Conservation (phyloP, 192 early-diverging fungal genomes). For the Podila epicladia region DNA sequence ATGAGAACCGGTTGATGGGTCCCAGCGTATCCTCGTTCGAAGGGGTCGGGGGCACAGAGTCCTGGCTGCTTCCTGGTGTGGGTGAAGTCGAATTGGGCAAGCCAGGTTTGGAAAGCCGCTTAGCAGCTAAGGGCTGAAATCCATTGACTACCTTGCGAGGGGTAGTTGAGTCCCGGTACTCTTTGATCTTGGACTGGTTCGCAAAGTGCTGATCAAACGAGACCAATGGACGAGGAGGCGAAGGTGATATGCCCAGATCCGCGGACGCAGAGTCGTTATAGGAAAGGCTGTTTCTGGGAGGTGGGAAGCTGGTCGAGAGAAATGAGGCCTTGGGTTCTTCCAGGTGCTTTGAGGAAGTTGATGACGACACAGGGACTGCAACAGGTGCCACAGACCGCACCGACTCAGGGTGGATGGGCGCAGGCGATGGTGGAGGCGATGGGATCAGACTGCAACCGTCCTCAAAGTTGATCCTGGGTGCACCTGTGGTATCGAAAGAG, state of each 20-base stretch:
- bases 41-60: background rate
- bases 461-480: conserved; percentile 30
- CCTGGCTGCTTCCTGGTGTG: background rate
- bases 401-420: background rate
- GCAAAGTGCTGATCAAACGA: conserved; percentile 47
- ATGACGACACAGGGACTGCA: conserved; percentile 1
- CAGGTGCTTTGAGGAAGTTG: background rate
- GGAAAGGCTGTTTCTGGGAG: conserved; percentile 33
- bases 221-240: conserved; percentile 22
- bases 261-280: conserved; percentile 1
- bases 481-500: conserved; percentile 1
- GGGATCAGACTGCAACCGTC: conserved; percentile 48
- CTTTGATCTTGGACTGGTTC: conserved; percentile 36
- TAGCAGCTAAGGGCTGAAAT: conserved; percentile 45
- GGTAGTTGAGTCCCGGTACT: conserved; percentile 20
- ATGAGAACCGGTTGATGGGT: background rate
- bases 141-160: conserved; percentile 37
- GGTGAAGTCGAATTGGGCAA: background rate
- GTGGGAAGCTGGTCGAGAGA: conserved; percentile 43
- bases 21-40: background rate
- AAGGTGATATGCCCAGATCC: conserved; percentile 2
- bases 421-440: conserved; percentile 36
- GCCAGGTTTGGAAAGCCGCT: conserved; percentile 44
- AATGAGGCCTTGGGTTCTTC: conserved; percentile 29
- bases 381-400: background rate